phyloP scores from a whole-genome alignment of 108 stramenopile genomes.

The Nannochloropsis gaditana region DNA sequence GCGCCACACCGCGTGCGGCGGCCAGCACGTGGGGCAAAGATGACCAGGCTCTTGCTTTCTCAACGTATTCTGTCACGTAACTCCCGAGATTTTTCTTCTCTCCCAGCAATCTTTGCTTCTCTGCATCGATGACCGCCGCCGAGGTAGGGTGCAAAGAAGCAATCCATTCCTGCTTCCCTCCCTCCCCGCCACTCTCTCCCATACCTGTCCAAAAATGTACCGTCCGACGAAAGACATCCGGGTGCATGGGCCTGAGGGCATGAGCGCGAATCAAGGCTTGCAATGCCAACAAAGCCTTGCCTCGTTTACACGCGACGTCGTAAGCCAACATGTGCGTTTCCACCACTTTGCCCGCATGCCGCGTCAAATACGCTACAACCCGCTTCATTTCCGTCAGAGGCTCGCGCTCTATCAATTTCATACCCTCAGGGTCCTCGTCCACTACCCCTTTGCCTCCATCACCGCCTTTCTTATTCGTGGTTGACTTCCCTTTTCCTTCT shows the following conservation, averaged over 20 bases:
- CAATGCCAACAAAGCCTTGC: conserved; percentile 75
- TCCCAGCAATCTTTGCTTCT: conserved; percentile 33
- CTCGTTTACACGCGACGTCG: conserved; percentile 81
- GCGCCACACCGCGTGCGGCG: conserved; percentile 33
- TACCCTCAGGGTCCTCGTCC: conserved; percentile 78
- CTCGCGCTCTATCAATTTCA: conserved; percentile 67
- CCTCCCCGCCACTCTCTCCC: background rate
- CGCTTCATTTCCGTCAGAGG: conserved; percentile 72
- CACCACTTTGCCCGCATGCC: conserved; percentile 63
- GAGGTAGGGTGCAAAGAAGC: background rate
- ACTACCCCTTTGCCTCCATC: conserved; percentile 20
- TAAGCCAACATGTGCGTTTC: conserved; percentile 76
- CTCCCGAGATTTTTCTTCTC: background rate
- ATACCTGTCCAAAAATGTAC: background rate
- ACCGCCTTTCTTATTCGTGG: background rate
- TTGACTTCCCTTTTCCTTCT: background rate
- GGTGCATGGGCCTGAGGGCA: background rate
- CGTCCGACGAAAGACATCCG: conserved; percentile 21
- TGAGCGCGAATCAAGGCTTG: conserved; percentile 54
- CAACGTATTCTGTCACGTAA: conserved; percentile 9
- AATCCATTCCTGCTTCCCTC: background rate
- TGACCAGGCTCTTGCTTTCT: conserved; percentile 1
- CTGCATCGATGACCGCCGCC: conserved; percentile 41
- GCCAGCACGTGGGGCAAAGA: conserved; percentile 35
- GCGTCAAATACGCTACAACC: conserved; percentile 64